Evolutionary conservation across 1,284 basidiomycete species (phyloP), one percentile per base, ranked within the genome.

Genomic region (Ganoderma lucidum): DNA sequence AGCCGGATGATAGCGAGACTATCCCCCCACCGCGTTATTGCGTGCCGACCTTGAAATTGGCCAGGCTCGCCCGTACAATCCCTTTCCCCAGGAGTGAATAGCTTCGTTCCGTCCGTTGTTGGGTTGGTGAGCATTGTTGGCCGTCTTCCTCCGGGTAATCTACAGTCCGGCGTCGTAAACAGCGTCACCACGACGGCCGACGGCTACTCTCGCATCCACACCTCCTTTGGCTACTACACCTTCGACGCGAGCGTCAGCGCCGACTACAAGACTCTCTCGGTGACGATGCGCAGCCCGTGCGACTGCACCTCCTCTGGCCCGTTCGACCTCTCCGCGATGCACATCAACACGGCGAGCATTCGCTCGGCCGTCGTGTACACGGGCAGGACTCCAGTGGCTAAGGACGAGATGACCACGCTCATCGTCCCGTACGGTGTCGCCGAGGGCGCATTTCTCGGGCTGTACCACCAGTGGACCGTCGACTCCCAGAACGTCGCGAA

Each of bases 381-480:
- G 17, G 62, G 66, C 19, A 67, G 44, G 44, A 61, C 60, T 67
- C n/a, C 44, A 41, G 39, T 63, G 10, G 23, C 37, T 12, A 35
- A 39, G 12, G 41, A 63, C 39, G 66, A 67, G 66, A 67, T 63
- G 61, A 41, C 63, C n/a, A 67, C 62, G 6, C 60, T 67, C 61
- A 61, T 63, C 28, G 28, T 63, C 19, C 62, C 66, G 17, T 23
- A 35, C 32, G 62, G 66, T 28, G 39, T 67, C 10, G 23, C 48
- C 2, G 41, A 63, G n/a, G 61, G 48, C n/a, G 61, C 19, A 3
- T 61, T 61, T 10, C 48, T 67, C 35, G 61, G 66, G 30, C 41
- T 67, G n/a, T 67, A 67, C 41, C n/a, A 42, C 37, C 14, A 63
- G 53, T 67, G 66, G 66, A 67, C 66, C 23, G 44, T 28, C 23